Conservation (phyloP, 2,329 filamentous ascomycete species). For the Fusarium foetens region DNA sequence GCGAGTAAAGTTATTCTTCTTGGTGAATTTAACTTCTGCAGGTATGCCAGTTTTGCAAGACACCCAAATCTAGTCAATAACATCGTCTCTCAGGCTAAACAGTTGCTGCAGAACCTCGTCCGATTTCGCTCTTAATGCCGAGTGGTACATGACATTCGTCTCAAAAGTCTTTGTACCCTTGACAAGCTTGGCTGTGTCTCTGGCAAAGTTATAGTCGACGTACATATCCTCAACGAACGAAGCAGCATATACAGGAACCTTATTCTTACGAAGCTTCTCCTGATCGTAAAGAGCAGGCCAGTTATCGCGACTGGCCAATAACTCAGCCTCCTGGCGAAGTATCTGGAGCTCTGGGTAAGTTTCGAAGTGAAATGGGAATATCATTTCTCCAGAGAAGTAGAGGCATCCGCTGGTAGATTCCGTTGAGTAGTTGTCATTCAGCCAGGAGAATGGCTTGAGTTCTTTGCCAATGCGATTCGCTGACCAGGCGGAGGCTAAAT, state of each 20-base stretch:
- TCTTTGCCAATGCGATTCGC: constrained; percentile 70
- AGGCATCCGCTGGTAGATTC: constrained; percentile 61
- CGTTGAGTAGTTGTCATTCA: constrained; percentile 48
- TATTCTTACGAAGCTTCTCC: constrained; percentile 76
- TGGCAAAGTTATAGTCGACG: constrained; percentile 80
- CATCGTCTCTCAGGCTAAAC: constrained; percentile 79
- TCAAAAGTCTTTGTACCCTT: constrained; percentile 82
- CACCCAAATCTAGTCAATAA: constrained; percentile 59
- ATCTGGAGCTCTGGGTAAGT: constrained; percentile 79
- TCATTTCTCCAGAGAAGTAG: constrained; percentile 92
- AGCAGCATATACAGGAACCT: constrained; percentile 87
- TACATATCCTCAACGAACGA: constrained; percentile 93
- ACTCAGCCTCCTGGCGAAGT: constrained; percentile 74
- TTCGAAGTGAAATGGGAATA: constrained; percentile 86
- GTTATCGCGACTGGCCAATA: constrained; percentile 72
- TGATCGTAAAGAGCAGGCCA: constrained; percentile 85
- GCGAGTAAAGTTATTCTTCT: background rate
- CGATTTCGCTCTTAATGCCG: constrained; percentile 77
- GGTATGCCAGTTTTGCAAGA: background rate
- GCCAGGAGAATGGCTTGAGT: constrained; percentile 62
- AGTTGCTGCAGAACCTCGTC: constrained; percentile 82
- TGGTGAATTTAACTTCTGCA: background rate
- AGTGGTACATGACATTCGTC: constrained; percentile 89
- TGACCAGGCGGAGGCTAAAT: constrained; percentile 76
- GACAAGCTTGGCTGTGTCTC: constrained; percentile 78